phyloP scores from a whole-genome alignment of 129 eudicot genomes.

The Saposhnikovia divaricata region DNA sequence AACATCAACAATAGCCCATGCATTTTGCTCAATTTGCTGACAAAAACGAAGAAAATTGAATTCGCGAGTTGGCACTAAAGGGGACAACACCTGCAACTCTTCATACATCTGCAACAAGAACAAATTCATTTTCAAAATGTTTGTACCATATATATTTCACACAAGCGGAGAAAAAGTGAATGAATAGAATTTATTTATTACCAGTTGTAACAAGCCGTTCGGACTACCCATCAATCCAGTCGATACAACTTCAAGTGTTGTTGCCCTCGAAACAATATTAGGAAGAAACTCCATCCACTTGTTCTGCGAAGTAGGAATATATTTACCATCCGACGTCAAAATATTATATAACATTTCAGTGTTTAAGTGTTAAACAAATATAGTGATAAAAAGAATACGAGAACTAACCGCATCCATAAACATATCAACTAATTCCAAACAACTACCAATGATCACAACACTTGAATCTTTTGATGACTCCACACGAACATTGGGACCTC shows the following conservation, averaged over 20 bases:
- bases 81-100: slow-evolving; percentile 57
- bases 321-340: not conserved
- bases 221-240: slow-evolving; percentile 39
- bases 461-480: slow-evolving; percentile 58
- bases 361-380: not conserved
- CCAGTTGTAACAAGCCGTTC: slow-evolving; percentile 61
- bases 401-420: slow-evolving; percentile 48
- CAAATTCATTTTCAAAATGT: not conserved
- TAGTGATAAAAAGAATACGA: not conserved
- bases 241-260: slow-evolving; percentile 39
- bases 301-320: slow-evolving; percentile 26
- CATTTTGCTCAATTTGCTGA: slow-evolving; percentile 55
- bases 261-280: slow-evolving; percentile 41
- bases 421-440: slow-evolving; percentile 50
- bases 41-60: slow-evolving; percentile 45
- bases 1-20: slow-evolving; percentile 62
- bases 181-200: not conserved
- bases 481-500: slow-evolving; percentile 26
- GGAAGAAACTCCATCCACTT: slow-evolving; percentile 61
- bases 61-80: slow-evolving; percentile 47
- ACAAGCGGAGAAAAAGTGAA: not conserved
- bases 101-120: slow-evolving; percentile 40
- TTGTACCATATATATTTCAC: not conserved
- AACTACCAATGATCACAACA: slow-evolving; percentile 43
- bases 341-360: not conserved